Conservation (phyloP, 2,329 filamentous ascomycete species). For the Penicillium sp. region DNA sequence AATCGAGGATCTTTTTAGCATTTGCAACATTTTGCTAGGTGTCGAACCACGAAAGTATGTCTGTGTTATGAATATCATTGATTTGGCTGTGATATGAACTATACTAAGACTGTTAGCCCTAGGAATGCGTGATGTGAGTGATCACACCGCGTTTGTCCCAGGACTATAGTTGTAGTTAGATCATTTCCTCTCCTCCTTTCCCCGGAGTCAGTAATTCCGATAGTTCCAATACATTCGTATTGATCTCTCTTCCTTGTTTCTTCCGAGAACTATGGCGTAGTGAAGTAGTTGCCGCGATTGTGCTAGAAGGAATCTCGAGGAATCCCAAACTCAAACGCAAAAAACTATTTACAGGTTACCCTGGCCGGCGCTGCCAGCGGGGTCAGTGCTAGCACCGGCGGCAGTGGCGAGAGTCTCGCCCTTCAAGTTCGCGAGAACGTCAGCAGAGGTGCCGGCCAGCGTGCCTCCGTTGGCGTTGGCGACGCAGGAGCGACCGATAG, state of each 20-base stretch:
- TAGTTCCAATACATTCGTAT: not conserved
- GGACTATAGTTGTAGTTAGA: not conserved
- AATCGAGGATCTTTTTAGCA: too few species aligned
- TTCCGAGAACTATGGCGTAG: not conserved
- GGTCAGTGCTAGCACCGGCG: not conserved
- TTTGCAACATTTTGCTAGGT: not conserved
- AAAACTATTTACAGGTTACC: not conserved
- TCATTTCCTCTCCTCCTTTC: not conserved
- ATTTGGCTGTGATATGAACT: not conserved
- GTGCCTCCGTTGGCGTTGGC: constrained; percentile 1
- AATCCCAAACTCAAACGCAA: not conserved
- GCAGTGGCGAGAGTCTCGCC: not conserved
- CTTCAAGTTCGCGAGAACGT: not conserved
- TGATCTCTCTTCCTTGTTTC: not conserved
- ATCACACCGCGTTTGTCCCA: not conserved
- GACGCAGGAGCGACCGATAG: constrained; percentile 5
- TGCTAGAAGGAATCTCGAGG: not conserved
- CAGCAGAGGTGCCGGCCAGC: not conserved
- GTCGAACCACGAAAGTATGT: not conserved
- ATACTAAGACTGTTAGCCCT: not conserved
- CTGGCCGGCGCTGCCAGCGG: constrained; percentile 5
- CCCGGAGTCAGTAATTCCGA: not conserved
- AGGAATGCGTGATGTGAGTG: not conserved
- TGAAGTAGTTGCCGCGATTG: not conserved
- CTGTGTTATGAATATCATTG: too few species aligned